phyloP scores from a whole-genome alignment of 2,329 filamentous ascomycete species.

The Aotearoamyces nothofagi region DNA sequence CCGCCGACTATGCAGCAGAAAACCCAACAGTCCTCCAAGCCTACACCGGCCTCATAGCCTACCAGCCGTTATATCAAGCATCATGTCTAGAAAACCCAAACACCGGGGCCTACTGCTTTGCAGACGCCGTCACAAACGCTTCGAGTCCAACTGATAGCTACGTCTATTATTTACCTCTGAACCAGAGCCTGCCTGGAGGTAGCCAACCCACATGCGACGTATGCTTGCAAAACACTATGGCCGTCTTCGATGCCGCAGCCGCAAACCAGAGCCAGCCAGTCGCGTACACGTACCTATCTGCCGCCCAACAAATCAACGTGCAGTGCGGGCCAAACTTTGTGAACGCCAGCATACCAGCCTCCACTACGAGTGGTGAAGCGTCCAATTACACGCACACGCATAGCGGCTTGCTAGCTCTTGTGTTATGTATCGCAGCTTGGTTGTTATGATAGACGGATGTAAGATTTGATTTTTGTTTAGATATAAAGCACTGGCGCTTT shows the following conservation, averaged over 20 bases:
- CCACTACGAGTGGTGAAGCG: conserved; percentile 4
- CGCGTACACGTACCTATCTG: conserved; percentile 49
- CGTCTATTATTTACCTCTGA: conserved; percentile 76
- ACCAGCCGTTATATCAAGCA: conserved; percentile 63
- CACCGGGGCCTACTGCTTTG: conserved; percentile 63
- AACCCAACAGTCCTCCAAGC: conserved; percentile 62
- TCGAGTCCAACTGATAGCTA: conserved; percentile 58
- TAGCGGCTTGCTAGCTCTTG: too few relatives aligned
- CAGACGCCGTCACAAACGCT: conserved; percentile 66
- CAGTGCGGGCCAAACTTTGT: conserved; percentile 43
- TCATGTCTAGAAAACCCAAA: conserved; percentile 59
- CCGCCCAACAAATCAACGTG: conserved; percentile 59
- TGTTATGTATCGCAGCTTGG: neutral
- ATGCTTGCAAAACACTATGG: conserved; percentile 72
- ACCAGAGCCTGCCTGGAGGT: conserved; percentile 49
- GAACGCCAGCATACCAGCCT: conserved; percentile 34
- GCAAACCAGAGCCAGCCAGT: conserved; percentile 51
- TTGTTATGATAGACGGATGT: neutral
- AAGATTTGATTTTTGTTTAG: neutral
- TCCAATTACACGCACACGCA: too few relatives aligned
- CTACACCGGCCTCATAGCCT: conserved; percentile 61
- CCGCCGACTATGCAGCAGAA: conserved; percentile 47
- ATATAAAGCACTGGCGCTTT: too few relatives aligned
- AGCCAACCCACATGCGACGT: conserved; percentile 59
- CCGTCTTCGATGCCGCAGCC: conserved; percentile 57